Conservation (phyloP, 129 eudicot genomes). For the Mikania micrantha region DNA sequence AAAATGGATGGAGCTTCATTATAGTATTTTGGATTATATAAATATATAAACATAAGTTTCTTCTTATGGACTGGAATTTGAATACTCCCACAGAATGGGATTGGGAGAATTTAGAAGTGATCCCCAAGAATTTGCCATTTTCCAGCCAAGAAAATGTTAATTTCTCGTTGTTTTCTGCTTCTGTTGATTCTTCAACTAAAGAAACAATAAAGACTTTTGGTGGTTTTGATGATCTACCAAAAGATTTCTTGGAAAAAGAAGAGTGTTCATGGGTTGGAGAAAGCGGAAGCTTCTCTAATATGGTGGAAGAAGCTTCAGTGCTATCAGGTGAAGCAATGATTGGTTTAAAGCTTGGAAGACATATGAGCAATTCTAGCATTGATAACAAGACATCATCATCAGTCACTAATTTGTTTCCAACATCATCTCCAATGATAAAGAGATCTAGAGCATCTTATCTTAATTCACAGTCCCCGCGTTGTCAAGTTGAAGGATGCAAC, state of each 20-base stretch:
- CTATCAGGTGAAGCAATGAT: conserved; percentile 36
- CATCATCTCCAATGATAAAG: conserved; percentile 37
- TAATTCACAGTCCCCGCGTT: conserved; percentile 42
- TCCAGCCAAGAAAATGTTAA: conserved; percentile 27
- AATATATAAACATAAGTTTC: no score
- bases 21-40: no score
- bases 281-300: conserved; percentile 23
- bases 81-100: conserved; percentile 43
- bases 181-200: conserved; percentile 22
- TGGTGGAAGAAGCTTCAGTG: conserved; percentile 34
- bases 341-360: conserved; percentile 45
- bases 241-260: conserved; percentile 24
- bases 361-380: conserved; percentile 17
- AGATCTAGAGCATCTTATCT: conserved; percentile 41
- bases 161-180: conserved; percentile 31
- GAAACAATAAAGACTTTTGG: conserved; percentile 18
- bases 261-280: conserved; percentile 30
- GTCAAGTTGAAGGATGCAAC: conserved; percentile 74
- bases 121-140: conserved; percentile 24
- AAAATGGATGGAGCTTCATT: conserved; percentile 26
- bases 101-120: conserved; percentile 38
- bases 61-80: conserved; percentile 41
- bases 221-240: conserved; percentile 20
- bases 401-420: conserved; percentile 19
- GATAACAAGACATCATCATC: conserved; percentile 17